phyloP scores from a whole-genome alignment of 2,329 filamentous ascomycete species.

The Raffaelea arxii region DNA sequence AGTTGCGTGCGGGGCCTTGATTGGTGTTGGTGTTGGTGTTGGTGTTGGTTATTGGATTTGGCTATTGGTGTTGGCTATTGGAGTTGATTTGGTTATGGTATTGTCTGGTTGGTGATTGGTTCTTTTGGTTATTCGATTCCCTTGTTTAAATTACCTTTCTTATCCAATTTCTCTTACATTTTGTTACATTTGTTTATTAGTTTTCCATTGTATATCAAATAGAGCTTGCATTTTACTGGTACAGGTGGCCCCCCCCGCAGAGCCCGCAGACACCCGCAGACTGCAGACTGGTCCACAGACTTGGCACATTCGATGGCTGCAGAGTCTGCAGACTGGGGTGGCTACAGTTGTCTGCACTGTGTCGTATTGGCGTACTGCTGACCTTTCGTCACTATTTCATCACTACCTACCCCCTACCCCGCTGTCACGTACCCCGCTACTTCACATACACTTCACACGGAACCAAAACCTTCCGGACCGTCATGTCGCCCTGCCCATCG shows the following conservation, averaged over 20 bases:
- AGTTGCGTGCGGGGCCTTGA: slow-evolving; percentile 7
- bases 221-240: too few relatives aligned
- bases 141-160: background rate
- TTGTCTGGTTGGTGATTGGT: background rate
- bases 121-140: background rate
- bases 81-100: background rate
- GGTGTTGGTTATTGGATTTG: background rate
- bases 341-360: too few relatives aligned
- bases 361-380: too few relatives aligned
- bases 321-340: too few relatives aligned
- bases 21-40: background rate
- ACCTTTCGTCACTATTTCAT: too few relatives aligned
- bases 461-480: slow-evolving; percentile 5
- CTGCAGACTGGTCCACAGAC: too few relatives aligned
- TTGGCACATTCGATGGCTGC: too few relatives aligned
- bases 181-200: background rate
- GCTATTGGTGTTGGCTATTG: background rate
- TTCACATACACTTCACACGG: slow-evolving; percentile 10
- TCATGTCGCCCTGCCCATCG: slow-evolving; percentile 8
- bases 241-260: too few relatives aligned
- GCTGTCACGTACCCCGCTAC: too few relatives aligned
- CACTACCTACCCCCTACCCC: too few relatives aligned
- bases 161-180: background rate
- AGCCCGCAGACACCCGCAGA: too few relatives aligned
- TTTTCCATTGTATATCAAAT: too few relatives aligned